Evolutionary conservation across 257 asterid genomes (phyloP), one percentile per base, ranked within the genome.

Genomic region (Solanum dulcamara): DNA sequence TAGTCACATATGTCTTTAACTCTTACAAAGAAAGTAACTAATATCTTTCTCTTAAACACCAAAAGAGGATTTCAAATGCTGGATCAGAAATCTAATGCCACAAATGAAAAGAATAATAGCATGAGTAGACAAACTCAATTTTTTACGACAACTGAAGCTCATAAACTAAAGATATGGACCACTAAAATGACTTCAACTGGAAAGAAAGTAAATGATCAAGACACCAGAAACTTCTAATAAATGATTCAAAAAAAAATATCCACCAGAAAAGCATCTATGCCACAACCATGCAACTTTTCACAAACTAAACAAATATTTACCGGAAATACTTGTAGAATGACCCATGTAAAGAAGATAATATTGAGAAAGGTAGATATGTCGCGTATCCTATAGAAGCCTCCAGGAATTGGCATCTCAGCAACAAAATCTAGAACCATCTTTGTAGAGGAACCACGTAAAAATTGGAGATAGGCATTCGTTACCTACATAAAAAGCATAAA

Each of bases 291-390:
- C 44, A 10, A 79, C 64, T 79, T 2, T 79, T 79, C 64, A 48
- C 18, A 33, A 12, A 15, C 32, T 26, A 32, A 32, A n/a, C 66
- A 59, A 33, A 46, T 46, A 89, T 88, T 90, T 87, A 90, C 92
- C 7, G 91, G 91, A 79, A 90, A 87, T 77, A 89, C 60, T 72
- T 86, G 89, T 10, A 88, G 91, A 71, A 90, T 80, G 74, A 90
- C 87, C 91, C 89, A 87, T 26, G 88, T 74, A 48, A 66, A 88
- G 60, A 88, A 84, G 28, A 85, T 5, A 7, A 77, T 50, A 38
- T 74, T 80, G 57, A 84, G 13, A 4, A 2, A 4, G 17, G 88
- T 51, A 46, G 86, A 85, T 3, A 38, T 0, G 37, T 87, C 90
- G 10, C 5, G 24, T 40, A 84, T 68, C 59, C 81, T 55, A 0